Evolutionary conservation across 805 yeast genomes (phyloP).

Genomic region (Lachancea dasiensis): DNA sequence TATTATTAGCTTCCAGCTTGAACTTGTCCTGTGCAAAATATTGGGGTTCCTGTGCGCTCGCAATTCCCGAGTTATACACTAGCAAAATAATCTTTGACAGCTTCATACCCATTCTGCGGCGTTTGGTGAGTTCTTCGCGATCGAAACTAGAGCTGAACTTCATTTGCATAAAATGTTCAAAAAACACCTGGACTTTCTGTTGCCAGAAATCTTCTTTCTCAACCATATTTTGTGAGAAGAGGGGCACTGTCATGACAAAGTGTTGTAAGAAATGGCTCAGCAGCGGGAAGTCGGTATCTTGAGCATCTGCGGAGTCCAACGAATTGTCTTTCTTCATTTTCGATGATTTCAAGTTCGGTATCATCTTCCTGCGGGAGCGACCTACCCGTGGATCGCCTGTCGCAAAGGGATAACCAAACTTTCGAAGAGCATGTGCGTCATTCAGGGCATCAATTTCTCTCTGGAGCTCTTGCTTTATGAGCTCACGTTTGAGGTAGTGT

Average conservation of each 20-base stretch:
- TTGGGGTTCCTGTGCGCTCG: slow-evolving; percentile 49
- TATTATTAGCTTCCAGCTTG: slow-evolving; percentile 20
- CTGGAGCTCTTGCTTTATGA: slow-evolving; percentile 55
- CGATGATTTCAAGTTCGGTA: neutral
- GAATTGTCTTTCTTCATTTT: neutral
- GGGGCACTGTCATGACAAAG: slow-evolving; percentile 69
- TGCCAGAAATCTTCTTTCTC: slow-evolving; percentile 70
- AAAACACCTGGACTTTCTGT: slow-evolving; percentile 69
- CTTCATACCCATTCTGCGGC: slow-evolving; percentile 55
- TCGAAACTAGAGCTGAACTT: slow-evolving; percentile 69
- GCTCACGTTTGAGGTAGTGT: slow-evolving; percentile 81
- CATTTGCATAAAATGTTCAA: slow-evolving; percentile 69
- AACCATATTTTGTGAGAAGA: slow-evolving; percentile 41
- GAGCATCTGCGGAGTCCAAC: neutral
- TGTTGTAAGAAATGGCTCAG: slow-evolving; percentile 57
- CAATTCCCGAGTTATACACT: slow-evolving; percentile 69
- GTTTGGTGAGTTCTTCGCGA: slow-evolving; percentile 67
- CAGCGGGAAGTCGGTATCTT: slow-evolving; percentile 51
- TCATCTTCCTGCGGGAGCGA: neutral
- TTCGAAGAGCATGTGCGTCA: slow-evolving; percentile 55
- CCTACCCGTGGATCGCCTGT: slow-evolving; percentile 36
- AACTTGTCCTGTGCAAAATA: slow-evolving; percentile 39
- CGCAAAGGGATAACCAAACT: slow-evolving; percentile 75
- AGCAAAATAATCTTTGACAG: slow-evolving; percentile 57
- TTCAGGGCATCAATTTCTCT: slow-evolving; percentile 57